Base-by-base conservation (phyloP, 1,284 basidiomycete species). In the Hemileia vastatrix region DNA sequence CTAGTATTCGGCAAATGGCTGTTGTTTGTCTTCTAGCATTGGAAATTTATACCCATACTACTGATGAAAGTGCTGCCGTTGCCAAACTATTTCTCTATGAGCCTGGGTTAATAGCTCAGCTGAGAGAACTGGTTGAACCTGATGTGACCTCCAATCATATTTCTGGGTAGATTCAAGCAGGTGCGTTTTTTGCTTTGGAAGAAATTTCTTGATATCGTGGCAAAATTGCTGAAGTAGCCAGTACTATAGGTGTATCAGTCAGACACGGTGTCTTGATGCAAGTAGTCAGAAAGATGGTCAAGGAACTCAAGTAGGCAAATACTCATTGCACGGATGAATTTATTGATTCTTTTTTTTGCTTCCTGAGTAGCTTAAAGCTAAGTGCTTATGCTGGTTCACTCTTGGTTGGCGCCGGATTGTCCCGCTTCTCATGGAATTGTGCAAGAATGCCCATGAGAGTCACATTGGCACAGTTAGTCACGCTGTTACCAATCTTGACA, bases 351-450 rank as follows among this genome's bases (percentile, higher is more conserved):
- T 78, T 96, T 19, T 79, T 97, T 66, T 84, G 86, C 23, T 88
- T 98, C 71, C 81, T 98, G 45, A 90, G 87, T 1, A 90, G 85
- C 77, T 83, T 98, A 67, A 85, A 90, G 11, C 86, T 87, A 18
- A 86, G 90, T 70, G 82, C 87, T 2, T 82, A 85, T 1, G 90
- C 90, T 32, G 90, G 88, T 33, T 90, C 87, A 71, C 89, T 95
- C 86, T 84, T 97, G 48, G 88, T 97, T 63, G 88, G 90, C 18
- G 93, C 95, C n/a, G 95, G 95, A 79, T 97, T 51, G 83, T 98
- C 31, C 90, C 90, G 0, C 79, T 94, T 6, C 81, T 99, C 13
- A 85, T 95, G 57, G 88, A 94, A 70, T 80, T 94, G 57, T 84
- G 93, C 70, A 86, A 90, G 76, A 88, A 86, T 74, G 82, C 81